Evolutionary conservation across 2,329 filamentous ascomycete genomes (phyloP).

Genomic region (Hyphodiscus sp.): DNA sequence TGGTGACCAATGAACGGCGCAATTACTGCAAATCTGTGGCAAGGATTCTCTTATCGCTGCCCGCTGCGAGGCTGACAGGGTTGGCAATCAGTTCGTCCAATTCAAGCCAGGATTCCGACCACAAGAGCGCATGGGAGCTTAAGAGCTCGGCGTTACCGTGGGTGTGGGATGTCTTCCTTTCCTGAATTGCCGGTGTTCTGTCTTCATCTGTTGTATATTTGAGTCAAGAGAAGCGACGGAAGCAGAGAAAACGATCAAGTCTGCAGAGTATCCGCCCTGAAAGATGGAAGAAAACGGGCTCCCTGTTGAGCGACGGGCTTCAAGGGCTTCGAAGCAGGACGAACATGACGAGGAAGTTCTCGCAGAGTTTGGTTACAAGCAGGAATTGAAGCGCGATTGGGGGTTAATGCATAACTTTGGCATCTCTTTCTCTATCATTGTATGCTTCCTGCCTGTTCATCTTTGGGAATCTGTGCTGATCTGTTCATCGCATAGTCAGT

Average conservation of each 20-base stretch:
- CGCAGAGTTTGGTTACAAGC: conserved; percentile 52
- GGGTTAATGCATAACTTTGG: conserved; percentile 54
- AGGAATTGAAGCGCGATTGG: conserved; percentile 53
- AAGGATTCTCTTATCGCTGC: conserved; percentile 4
- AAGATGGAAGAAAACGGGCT: neutral
- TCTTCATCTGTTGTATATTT: neutral
- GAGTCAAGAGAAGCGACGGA: neutral
- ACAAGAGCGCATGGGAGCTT: neutral
- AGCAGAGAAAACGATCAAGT: neutral
- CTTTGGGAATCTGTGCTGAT: conserved; percentile 1
- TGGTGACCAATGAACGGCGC: neutral
- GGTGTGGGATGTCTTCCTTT: neutral
- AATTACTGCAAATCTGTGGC: neutral
- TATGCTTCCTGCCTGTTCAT: conserved; percentile 26
- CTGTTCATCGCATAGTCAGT: conserved; percentile 39
- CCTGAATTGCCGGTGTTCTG: neutral
- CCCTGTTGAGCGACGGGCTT: neutral
- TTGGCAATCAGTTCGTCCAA: neutral
- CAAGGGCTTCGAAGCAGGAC: conserved; percentile 7
- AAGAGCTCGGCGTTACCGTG: neutral
- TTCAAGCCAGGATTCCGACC: neutral
- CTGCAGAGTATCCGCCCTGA: no score
- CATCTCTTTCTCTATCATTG: conserved; percentile 55
- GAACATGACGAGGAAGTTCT: conserved; percentile 42
- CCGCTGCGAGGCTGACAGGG: conserved; percentile 1